Evolutionary conservation across 2,329 filamentous ascomycete species (phyloP).

Genomic region (Neodidymelliopsis sp.): DNA sequence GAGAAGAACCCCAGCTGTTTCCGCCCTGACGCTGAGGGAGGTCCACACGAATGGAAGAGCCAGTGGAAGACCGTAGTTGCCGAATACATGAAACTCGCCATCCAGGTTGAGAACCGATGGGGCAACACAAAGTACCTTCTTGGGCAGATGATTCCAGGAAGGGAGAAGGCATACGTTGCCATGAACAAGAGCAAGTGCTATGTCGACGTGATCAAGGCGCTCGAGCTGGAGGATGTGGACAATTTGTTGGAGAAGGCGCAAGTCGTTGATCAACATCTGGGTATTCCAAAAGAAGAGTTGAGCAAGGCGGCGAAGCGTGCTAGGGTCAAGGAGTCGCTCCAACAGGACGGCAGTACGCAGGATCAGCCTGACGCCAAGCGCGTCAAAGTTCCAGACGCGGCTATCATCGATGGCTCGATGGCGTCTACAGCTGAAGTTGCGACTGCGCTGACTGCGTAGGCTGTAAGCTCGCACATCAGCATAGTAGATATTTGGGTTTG

Average conservation of each 20-base stretch:
- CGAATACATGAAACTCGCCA: conserved; percentile 74
- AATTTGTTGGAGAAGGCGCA: conserved; percentile 70
- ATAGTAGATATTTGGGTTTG: conserved; percentile 3
- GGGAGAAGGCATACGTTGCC: conserved; percentile 67
- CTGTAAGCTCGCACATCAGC: background rate
- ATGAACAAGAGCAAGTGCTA: conserved; percentile 76
- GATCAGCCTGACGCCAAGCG: conserved; percentile 37
- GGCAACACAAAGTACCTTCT: conserved; percentile 94
- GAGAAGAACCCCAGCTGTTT: conserved; percentile 94
- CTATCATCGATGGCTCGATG: conserved; percentile 10
- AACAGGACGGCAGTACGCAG: conserved; percentile 17
- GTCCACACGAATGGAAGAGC: conserved; percentile 59
- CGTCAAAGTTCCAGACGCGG: conserved; percentile 33
- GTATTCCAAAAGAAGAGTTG: conserved; percentile 62
- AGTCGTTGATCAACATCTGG: conserved; percentile 69
- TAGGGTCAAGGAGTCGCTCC: conserved; percentile 41
- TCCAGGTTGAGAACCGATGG: conserved; percentile 84
- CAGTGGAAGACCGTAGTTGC: conserved; percentile 80
- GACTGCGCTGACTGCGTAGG: conserved; percentile 18
- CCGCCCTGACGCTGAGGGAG: conserved; percentile 71
- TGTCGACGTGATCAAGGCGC: conserved; percentile 67
- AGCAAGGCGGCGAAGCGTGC: conserved; percentile 56
- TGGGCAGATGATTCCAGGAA: conserved; percentile 84
- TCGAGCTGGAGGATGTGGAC: conserved; percentile 71
- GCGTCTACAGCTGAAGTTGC: conserved; percentile 22